phyloP scores from a whole-genome alignment of 2,329 filamentous ascomycete genomes.

The Endoconidiophora polonica region DNA sequence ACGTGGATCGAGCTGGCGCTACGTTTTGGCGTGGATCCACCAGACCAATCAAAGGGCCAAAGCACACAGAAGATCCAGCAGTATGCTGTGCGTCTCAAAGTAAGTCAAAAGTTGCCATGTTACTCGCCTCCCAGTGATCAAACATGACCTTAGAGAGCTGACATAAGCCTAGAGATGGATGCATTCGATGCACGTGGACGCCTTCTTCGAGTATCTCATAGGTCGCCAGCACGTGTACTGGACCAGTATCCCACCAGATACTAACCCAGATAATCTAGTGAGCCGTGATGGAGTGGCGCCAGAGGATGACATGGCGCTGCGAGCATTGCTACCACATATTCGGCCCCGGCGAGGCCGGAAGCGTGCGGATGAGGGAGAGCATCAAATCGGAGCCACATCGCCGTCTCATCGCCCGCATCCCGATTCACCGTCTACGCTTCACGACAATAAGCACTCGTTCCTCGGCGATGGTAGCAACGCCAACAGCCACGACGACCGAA shows the following conservation, averaged over 20 bases:
- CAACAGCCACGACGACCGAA: neutral
- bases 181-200: conserved; percentile 88
- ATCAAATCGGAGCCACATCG: conserved; percentile 34
- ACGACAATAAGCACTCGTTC: conserved; percentile 20
- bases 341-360: conserved; percentile 45
- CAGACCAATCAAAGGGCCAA: conserved; percentile 65
- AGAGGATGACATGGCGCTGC: conserved; percentile 77
- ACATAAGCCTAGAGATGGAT: conserved; percentile 60
- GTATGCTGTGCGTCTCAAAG: conserved; percentile 83
- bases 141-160: neutral
- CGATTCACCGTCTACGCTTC: conserved; percentile 23
- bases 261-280: conserved; percentile 44
- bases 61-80: conserved; percentile 90
- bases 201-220: conserved; percentile 82
- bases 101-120: conserved; percentile 22
- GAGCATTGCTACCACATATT: conserved; percentile 66
- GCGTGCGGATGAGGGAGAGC: conserved; percentile 45
- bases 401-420: conserved; percentile 33
- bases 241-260: conserved; percentile 51
- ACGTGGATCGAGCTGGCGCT: conserved; percentile 83
- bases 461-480: conserved; percentile 21
- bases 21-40: conserved; percentile 74
- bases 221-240: conserved; percentile 53
- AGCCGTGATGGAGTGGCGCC: conserved; percentile 66
- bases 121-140: neutral